Evolutionary conservation across 768 basidiomycete genomes (phyloP).

Genomic region (Termitomyces sp.): DNA sequence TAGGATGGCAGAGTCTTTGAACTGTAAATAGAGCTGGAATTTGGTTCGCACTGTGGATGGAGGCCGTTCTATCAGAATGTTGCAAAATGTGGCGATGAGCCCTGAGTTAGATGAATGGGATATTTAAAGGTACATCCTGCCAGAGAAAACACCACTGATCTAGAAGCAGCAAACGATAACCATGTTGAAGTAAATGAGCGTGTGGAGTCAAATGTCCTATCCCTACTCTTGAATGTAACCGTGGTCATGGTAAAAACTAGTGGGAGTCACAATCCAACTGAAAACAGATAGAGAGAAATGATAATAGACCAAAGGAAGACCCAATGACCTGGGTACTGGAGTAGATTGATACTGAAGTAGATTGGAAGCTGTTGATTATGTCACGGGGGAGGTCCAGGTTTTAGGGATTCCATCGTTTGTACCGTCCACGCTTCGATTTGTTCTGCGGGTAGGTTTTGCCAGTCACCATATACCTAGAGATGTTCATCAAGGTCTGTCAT

Average conservation of each 20-base stretch:
- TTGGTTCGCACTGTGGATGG: background rate
- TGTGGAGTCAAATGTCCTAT: background rate
- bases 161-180: too few species aligned
- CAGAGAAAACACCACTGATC: background rate
- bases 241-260: background rate
- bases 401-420: constrained; percentile 36
- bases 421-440: constrained; percentile 57
- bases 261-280: background rate
- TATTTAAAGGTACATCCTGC: too few species aligned
- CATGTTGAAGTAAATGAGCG: background rate
- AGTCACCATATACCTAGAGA: constrained; percentile 40
- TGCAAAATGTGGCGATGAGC: too few species aligned
- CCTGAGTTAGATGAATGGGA: too few species aligned
- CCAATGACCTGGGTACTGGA: background rate
- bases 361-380: background rate
- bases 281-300: background rate
- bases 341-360: background rate
- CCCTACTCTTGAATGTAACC: too few species aligned
- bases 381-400: constrained; percentile 24
- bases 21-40: background rate
- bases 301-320: background rate
- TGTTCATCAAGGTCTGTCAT: constrained; percentile 4
- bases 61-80: too few species aligned
- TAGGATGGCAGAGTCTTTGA: background rate
- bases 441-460: constrained; percentile 54